Base-by-base conservation (phyloP, 2,329 filamentous ascomycete species). In the Fusarium robinianum region DNA sequence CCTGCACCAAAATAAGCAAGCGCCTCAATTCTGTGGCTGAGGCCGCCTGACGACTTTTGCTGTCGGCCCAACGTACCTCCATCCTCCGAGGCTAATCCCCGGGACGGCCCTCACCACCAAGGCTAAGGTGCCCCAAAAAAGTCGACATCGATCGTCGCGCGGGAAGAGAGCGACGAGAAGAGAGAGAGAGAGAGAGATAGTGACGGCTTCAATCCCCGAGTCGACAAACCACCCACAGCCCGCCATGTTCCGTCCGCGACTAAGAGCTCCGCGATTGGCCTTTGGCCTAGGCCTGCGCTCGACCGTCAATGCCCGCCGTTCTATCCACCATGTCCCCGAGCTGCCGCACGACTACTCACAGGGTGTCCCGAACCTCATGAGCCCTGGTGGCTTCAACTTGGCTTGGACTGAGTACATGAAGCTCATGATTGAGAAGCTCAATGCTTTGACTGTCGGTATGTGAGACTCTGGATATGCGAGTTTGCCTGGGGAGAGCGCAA, bases 331-430 rank as follows among this genome's bases (percentile, higher is more conserved):
- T 27, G 63, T 81, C 16, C 76, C 77, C n/a, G 36, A 60, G 24
- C 69, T 81, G 52, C 60, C 58, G 22, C 72, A 78, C 42, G 64
- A 75, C 55, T 76, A 70, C 69, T 65, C 66, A 36, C 46, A 76
- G 30, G 79, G 76, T 46, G 75, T 96, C 5, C 79, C 82, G n/a
- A 81, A 82, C 10, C 76, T 97, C 49, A 76, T 96, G 64, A 84
- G 84, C 19, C 67, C 77, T 2, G 74, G 79, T 36, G 88, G 81
- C 41, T 95, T 88, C 69, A 72, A 85, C 42, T 78, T 88, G 41
- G 84, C 90, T 35, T 99, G 90, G 84, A 85, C 79, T 22, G 76
- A 90, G 63, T 95, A 96, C 72, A 90, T 95, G 77, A 65, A 73
- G 24, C 71, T 86, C 55, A 76, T 92, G 62, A 68, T 91, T 38